Evolutionary conservation across 192 early-diverging fungal genomes (phyloP).

Genomic region (Entophlyctis luteolus): DNA sequence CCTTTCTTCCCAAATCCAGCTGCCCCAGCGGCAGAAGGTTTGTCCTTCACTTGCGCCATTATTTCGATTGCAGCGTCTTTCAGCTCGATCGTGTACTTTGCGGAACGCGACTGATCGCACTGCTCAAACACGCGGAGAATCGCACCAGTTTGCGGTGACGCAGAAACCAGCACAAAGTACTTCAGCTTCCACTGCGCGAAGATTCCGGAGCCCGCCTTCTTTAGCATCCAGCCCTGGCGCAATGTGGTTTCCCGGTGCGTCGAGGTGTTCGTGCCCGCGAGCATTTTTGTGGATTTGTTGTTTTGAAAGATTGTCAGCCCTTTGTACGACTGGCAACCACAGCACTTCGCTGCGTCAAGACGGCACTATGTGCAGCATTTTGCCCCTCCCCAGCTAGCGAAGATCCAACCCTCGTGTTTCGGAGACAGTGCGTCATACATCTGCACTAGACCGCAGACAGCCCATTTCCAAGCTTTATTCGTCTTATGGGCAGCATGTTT

Average conservation of each 20-base stretch:
- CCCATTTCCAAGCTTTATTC: no score
- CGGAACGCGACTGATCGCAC: conserved; percentile 38
- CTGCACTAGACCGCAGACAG: no score
- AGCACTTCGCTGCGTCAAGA: no score
- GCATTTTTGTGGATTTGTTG: not conserved
- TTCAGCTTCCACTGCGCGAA: conserved; percentile 47
- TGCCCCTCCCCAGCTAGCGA: no score
- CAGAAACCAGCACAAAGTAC: conserved; percentile 38
- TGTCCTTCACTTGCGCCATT: not conserved
- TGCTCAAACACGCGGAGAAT: conserved; percentile 43
- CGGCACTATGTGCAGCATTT: no score
- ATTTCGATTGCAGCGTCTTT: conserved; percentile 16
- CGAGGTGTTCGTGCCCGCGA: not conserved
- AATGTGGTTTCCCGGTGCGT: conserved; percentile 12
- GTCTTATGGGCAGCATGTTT: no score
- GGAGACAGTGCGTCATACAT: no score
- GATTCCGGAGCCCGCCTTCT: conserved; percentile 43
- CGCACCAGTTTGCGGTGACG: not conserved
- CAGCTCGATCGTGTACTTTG: conserved; percentile 46
- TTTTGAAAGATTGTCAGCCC: no score
- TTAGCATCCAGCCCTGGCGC: conserved; percentile 53
- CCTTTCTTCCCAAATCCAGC: conserved; percentile 28
- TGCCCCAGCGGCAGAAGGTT: not conserved
- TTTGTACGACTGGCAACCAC: no score
- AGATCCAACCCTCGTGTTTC: no score